Percentiles rank a stretch among this genome's conserved stretches.
Evolutionary conservation across 2,329 filamentous ascomycete species (phyloP).

Genomic region (Emergomyces orientalis): DNA sequence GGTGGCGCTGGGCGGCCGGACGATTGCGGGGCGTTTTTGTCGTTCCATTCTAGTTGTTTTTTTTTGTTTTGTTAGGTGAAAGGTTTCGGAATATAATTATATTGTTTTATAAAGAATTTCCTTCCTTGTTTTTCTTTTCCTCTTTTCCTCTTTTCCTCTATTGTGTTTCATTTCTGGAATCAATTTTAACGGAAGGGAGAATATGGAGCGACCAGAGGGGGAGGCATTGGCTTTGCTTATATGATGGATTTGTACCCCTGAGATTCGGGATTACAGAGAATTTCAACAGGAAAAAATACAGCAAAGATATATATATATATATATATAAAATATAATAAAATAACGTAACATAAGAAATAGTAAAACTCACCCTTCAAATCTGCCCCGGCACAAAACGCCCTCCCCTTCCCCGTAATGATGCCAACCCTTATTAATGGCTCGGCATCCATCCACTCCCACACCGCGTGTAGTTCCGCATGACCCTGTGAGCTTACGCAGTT

Average conservation of each 20-base stretch:
- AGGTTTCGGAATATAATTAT: background rate
- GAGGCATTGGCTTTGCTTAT: background rate
- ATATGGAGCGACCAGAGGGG: background rate
- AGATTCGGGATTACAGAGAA: background rate
- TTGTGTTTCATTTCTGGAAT: too few species aligned
- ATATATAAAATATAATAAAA: too few species aligned
- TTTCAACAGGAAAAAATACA: too few species aligned
- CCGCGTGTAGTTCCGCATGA: constrained; percentile 33
- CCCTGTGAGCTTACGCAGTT: constrained; percentile 39
- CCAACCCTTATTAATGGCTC: constrained; percentile 34
- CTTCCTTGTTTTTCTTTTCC: background rate
- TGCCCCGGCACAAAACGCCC: constrained; percentile 39
- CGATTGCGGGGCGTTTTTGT: constrained; percentile 10
- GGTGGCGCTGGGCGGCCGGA: constrained; percentile 14
- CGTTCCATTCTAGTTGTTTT: constrained; percentile 27
- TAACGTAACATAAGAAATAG: too few species aligned
- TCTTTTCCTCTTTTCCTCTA: too few species aligned
- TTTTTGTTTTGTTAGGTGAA: background rate
- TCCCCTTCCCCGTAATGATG: constrained; percentile 34
- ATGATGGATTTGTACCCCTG: background rate
- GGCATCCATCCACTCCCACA: constrained; percentile 40
- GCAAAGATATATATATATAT: too few species aligned
- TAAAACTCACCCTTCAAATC: constrained; percentile 33
- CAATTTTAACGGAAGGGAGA: background rate
- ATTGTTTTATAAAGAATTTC: background rate